A percentile compares a stretch with the other conserved stretches of the same genome.
phyloP scores from a whole-genome alignment of 768 basidiomycete species.

The Ramaria rubella region DNA sequence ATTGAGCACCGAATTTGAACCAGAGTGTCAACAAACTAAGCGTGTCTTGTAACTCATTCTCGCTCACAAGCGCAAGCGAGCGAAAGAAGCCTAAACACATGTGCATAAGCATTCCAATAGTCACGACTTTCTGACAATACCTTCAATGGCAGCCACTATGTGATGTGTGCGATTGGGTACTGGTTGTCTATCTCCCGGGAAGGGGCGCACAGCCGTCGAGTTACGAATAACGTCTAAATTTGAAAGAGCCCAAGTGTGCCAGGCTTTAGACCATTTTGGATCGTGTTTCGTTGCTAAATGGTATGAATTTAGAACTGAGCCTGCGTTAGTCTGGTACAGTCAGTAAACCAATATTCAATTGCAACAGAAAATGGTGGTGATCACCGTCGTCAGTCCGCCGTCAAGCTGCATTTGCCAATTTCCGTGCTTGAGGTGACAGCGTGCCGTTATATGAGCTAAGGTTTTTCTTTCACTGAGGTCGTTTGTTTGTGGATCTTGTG shows the following conservation, averaged over 20 bases:
- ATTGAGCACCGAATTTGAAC: constrained; percentile 44
- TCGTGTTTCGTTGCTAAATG: constrained; percentile 38
- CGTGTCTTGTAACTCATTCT: constrained; percentile 42
- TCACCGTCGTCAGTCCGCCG: not conserved
- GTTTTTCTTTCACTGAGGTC: not conserved
- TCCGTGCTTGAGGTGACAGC: constrained; percentile 43
- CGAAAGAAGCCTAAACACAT: constrained; percentile 32
- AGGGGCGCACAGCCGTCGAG: constrained; percentile 27
- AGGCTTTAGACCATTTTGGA: constrained; percentile 45
- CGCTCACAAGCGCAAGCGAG: constrained; percentile 38
- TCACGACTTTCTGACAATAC: not conserved
- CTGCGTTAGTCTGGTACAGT: constrained; percentile 19
- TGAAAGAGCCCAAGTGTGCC: constrained; percentile 46
- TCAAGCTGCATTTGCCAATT: constrained; percentile 32
- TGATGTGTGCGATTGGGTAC: constrained; percentile 21
- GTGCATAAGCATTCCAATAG: not conserved
- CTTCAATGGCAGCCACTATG: constrained; percentile 22
- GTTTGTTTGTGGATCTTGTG: constrained; percentile 16
- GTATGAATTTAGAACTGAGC: not conserved
- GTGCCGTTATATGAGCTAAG: constrained; percentile 29
- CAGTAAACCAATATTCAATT: not conserved
- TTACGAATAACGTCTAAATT: constrained; percentile 41
- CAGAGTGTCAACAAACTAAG: constrained; percentile 41
- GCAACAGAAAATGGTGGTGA: too few species aligned
- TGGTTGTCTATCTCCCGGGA: not conserved